Evolutionary conservation across 305 asterid species (phyloP).

Genomic region (Nicotiana rustica): DNA sequence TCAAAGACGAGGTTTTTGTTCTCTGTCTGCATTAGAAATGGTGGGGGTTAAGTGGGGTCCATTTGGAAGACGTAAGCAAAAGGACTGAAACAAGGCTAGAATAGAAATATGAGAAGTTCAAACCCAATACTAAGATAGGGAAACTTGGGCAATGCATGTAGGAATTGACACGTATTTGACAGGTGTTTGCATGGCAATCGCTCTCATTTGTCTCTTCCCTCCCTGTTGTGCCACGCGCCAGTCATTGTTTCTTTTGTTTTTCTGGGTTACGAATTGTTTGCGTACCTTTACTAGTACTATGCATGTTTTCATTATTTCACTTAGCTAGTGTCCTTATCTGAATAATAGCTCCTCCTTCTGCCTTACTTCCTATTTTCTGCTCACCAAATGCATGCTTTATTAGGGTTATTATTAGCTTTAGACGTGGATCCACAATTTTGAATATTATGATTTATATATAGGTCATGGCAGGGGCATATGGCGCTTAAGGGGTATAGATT

Average conservation of each 20-base stretch:
- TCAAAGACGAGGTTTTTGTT: not conserved
- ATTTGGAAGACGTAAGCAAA: conserved; percentile 23
- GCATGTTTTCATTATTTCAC: not conserved
- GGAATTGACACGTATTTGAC: conserved; percentile 28
- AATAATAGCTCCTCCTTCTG: not conserved
- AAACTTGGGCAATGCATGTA: not conserved
- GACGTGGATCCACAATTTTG: too few species aligned
- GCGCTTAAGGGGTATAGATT: too few species aligned
- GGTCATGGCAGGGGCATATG: too few species aligned
- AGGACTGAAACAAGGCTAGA: too few species aligned
- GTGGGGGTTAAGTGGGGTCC: not conserved
- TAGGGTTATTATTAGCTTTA: too few species aligned
- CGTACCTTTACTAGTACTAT: not conserved
- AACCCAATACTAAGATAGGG: conserved; percentile 26
- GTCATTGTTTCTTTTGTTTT: not conserved
- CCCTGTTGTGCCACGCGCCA: conserved; percentile 10
- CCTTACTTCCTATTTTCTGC: not conserved
- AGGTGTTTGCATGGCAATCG: conserved; percentile 1
- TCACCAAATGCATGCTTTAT: too few species aligned
- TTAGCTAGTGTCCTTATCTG: not conserved
- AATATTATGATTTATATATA: too few species aligned
- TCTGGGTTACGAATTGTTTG: not conserved
- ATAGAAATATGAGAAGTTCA: not conserved
- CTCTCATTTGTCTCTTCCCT: not conserved
- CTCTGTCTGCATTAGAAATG: not conserved